These are phyloP conservation scores for Cladosporium sp. DNA, from an alignment of 2,329 filamentous ascomycete species.

Conservation along the genomic window DNA sequence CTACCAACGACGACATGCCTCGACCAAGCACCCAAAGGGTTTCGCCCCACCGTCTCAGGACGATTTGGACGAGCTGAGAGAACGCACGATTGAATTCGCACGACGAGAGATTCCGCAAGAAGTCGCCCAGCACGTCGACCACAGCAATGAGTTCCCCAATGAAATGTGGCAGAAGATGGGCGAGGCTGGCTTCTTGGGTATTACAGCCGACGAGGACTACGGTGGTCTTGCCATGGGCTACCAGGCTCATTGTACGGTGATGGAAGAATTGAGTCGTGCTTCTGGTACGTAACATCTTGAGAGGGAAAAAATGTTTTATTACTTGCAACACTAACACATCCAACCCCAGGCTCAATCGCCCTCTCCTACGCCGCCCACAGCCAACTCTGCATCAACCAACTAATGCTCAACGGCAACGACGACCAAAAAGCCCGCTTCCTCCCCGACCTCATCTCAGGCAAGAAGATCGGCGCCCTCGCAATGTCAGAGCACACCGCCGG, in stretches of 20 bases:
- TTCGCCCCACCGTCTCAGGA: conserved; percentile 69
- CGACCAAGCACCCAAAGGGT: conserved; percentile 68
- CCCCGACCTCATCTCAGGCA: conserved; percentile 77
- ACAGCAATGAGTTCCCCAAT: conserved; percentile 81
- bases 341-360: conserved; percentile 56
- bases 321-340: conserved; percentile 42
- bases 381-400: conserved; percentile 94
- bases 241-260: conserved; percentile 91
- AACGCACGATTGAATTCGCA: conserved; percentile 85
- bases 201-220: conserved; percentile 90
- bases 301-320: too few relatives aligned
- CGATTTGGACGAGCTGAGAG: conserved; percentile 78
- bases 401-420: conserved; percentile 80
- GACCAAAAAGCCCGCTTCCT: conserved; percentile 82
- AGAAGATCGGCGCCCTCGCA: conserved; percentile 81
- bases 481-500: conserved; percentile 94
- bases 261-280: conserved; percentile 91
- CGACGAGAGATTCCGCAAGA: conserved; percentile 82
- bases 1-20: conserved; percentile 50
- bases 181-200: conserved; percentile 84
- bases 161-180: conserved; percentile 95
- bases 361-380: conserved; percentile 95
- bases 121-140: conserved; percentile 80
- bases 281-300: conserved; percentile 54
- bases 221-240: conserved; percentile 92